These are phyloP conservation scores for Golubevia sp. DNA, from an alignment of 1,284 basidiomycete species.

Conservation along the genomic window DNA sequence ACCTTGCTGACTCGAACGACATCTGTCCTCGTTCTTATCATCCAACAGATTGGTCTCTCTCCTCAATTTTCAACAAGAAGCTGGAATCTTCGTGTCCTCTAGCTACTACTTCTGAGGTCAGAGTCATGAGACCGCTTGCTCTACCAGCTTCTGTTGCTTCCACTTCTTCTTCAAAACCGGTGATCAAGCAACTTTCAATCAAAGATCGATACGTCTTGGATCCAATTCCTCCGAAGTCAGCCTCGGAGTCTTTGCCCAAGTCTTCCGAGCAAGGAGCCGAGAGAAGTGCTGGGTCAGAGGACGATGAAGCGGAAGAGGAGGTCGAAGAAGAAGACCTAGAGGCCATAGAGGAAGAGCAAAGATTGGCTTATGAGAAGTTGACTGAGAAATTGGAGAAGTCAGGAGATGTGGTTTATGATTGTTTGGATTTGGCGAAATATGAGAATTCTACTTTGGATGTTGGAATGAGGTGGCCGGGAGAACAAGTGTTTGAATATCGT, in stretches of 20 bases:
- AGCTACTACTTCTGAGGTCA: slow-evolving; percentile 19
- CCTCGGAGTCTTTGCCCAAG: no score
- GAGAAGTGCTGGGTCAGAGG: no score
- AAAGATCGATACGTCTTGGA: slow-evolving; percentile 8
- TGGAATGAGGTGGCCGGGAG: neutral
- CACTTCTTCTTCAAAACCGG: slow-evolving; percentile 11
- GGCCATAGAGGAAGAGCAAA: slow-evolving; percentile 5
- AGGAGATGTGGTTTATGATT: neutral
- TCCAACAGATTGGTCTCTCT: slow-evolving; percentile 37
- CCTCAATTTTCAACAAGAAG: slow-evolving; percentile 20
- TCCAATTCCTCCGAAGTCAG: no score
- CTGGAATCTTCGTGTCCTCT: slow-evolving; percentile 29
- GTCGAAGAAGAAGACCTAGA: slow-evolving; percentile 18
- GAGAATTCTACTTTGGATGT: neutral
- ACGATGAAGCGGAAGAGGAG: slow-evolving; percentile 20
- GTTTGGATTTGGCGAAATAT: neutral
- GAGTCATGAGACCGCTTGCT: slow-evolving; percentile 21
- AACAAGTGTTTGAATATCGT: neutral
- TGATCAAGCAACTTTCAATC: slow-evolving; percentile 6
- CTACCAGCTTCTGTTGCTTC: slow-evolving; percentile 5
- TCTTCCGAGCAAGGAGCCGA: no score
- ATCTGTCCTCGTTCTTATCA: no score
- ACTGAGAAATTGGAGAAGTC: neutral
- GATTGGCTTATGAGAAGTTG: neutral
- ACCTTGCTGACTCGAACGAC: no score